Percentiles rank a stretch among this genome's conserved stretches.
Evolutionary conservation across 2,329 filamentous ascomycete genomes (phyloP).

Genomic region (Drechmeria coniospora): DNA sequence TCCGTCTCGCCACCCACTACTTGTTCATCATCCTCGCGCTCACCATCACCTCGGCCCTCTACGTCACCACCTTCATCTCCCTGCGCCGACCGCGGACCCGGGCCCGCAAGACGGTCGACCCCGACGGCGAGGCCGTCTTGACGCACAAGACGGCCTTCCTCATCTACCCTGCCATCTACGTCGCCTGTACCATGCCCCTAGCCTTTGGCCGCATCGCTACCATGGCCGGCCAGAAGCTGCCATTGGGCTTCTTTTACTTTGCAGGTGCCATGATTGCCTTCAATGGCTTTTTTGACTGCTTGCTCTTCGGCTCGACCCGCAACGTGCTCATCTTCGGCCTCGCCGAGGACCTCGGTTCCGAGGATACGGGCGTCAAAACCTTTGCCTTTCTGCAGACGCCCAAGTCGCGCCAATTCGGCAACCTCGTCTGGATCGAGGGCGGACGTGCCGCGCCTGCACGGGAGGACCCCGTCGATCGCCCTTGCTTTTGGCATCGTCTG

Average conservation of each 20-base stretch:
- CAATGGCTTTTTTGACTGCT: conserved; percentile 39
- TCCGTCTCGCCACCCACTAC: conserved; percentile 48
- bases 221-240: conserved; percentile 38
- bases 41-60: conserved; percentile 21
- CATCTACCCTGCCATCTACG: conserved; percentile 53
- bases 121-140: conserved; percentile 5
- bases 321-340: conserved; percentile 34
- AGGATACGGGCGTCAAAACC: conserved; percentile 33
- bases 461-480: conserved; percentile 9
- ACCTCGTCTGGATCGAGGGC: conserved; percentile 23
- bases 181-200: conserved; percentile 52
- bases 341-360: conserved; percentile 18
- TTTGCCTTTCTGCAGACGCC: conserved; percentile 34
- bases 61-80: conserved; percentile 24
- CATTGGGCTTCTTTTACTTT: conserved; percentile 40
- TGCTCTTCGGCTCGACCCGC: conserved; percentile 36
- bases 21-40: conserved; percentile 42
- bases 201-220: conserved; percentile 47
- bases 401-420: conserved; percentile 21
- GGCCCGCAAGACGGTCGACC: background rate
- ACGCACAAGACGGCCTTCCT: conserved; percentile 39
- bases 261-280: conserved; percentile 42
- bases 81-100: conserved; percentile 14
- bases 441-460: no score
- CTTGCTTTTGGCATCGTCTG: conserved; percentile 13